Evolutionary conservation across 345 rosid genomes (phyloP), one percentile per base, ranked within the genome.

Genomic region (Salix caprea): DNA sequence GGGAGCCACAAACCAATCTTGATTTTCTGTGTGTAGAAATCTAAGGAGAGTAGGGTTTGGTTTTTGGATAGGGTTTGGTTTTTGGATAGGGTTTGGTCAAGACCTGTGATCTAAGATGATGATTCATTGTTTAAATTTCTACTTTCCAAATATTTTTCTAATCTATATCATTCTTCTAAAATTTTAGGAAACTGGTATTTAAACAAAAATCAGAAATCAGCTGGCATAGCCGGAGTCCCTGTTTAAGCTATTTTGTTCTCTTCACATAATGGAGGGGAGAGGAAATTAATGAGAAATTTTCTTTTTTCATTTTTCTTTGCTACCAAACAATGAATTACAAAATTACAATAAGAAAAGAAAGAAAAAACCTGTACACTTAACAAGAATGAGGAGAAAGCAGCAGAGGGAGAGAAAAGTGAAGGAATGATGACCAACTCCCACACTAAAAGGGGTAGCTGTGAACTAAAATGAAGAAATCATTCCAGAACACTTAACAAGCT

Each of bases 291-390:
- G 8, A 7, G 56, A 18, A 50, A 50, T 64, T 72, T 60, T 73
- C 58, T 65, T 61, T 79, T 32, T 78, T 67, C 64, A 65, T 76
- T 52, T 58, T 65, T 71, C 78, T 72, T 42, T 34, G 13, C 80
- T 73, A 84, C 78, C 82, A 74, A 23, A 67, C 40, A 82, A 82
- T 68, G 83, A 90, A 88, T 88, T 88, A 88, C 90, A 84, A 76
- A 16, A 30, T 48, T 37, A 24, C 48, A 36, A 1, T 28, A 69
- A 56, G 40, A 48, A 34, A 69, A 61, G 23, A 12, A 8, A 74
- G 37, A 69, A 37, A 77, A 34, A 34, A 1, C 6, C 37, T 50
- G 56, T 50, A 50, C 56, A 50, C 19, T 15, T 48, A 15, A 48
- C 21, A 50, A 50, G 56, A 50, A 50, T 50, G 56, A 4, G 56